These are phyloP conservation scores for Bryoglossum gracile DNA, from an alignment of 495 filamentous ascomycete genomes.

Conservation along the genomic window DNA sequence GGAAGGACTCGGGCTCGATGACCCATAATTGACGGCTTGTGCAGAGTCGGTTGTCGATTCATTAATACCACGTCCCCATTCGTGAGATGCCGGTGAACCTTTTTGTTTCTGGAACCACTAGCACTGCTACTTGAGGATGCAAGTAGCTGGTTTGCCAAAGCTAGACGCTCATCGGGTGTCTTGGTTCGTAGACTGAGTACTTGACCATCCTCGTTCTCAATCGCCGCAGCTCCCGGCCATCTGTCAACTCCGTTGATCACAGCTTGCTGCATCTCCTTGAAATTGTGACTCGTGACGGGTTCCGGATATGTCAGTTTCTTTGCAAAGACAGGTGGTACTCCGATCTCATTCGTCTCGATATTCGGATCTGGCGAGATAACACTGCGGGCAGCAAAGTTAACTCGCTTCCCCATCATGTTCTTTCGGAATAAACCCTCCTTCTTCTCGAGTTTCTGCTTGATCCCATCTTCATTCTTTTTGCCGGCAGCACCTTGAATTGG, in stretches of 20 bases:
- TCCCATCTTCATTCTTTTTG: constrained; percentile 67
- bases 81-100: constrained; percentile 90
- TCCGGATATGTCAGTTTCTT: constrained; percentile 95
- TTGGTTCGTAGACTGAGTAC: constrained; percentile 83
- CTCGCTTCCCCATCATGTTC: constrained; percentile 99
- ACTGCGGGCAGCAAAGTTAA: constrained; percentile 95
- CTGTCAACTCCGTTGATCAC: constrained; percentile 90
- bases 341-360: constrained; percentile 97
- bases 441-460: constrained; percentile 97
- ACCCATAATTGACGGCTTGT: constrained; percentile 99
- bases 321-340: constrained; percentile 94
- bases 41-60: constrained; percentile 99
- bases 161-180: constrained; percentile 72
- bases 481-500: constrained; percentile 67
- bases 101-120: constrained; percentile 81
- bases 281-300: constrained; percentile 94
- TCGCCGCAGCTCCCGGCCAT: constrained; percentile 89
- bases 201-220: constrained; percentile 93
- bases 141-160: constrained; percentile 84
- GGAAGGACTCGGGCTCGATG: constrained; percentile 88
- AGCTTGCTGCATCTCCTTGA: constrained; percentile 89
- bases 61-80: constrained; percentile 97
- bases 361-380: constrained; percentile 98
- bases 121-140: constrained; percentile 73
- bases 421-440: constrained; percentile 97